These are phyloP conservation scores for Yarrowia sp. DNA, from an alignment of 805 yeast species.

Conservation along the genomic window DNA sequence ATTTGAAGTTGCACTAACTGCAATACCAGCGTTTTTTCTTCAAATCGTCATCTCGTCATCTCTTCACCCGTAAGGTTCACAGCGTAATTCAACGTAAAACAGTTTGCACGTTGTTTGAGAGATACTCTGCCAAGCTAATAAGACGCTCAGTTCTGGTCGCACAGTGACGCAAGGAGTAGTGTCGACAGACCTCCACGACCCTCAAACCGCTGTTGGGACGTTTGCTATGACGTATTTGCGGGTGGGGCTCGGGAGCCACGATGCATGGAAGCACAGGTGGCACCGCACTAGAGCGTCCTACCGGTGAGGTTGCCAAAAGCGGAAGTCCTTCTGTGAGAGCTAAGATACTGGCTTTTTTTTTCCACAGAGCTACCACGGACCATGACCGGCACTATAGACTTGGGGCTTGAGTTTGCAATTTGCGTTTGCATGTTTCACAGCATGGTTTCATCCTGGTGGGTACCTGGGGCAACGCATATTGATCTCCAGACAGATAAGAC, in stretches of 20 bases:
- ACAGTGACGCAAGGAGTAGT: not conserved
- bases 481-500: constrained; percentile 16
- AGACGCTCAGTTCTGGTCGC: constrained; percentile 1
- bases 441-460: constrained; percentile 29
- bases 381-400: not conserved
- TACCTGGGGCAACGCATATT: constrained; percentile 14
- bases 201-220: not conserved
- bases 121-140: constrained; percentile 13
- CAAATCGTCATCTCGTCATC: too few species aligned
- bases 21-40: too few species aligned
- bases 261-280: constrained; percentile 34
- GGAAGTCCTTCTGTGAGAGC: not conserved
- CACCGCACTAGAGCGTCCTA: constrained; percentile 22
- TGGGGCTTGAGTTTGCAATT: not conserved
- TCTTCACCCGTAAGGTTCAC: not conserved
- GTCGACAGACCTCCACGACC: not conserved
- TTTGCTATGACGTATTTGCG: not conserved
- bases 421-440: constrained; percentile 22
- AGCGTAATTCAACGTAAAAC: not conserved
- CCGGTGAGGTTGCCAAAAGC: constrained; percentile 31
- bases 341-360: too few species aligned
- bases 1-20: too few species aligned
- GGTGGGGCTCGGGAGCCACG: not conserved
- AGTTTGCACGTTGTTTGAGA: constrained; percentile 6
- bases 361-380: too few species aligned